Base-by-base conservation (phyloP, 1,284 basidiomycete species). In the Dichomitus squalens region DNA sequence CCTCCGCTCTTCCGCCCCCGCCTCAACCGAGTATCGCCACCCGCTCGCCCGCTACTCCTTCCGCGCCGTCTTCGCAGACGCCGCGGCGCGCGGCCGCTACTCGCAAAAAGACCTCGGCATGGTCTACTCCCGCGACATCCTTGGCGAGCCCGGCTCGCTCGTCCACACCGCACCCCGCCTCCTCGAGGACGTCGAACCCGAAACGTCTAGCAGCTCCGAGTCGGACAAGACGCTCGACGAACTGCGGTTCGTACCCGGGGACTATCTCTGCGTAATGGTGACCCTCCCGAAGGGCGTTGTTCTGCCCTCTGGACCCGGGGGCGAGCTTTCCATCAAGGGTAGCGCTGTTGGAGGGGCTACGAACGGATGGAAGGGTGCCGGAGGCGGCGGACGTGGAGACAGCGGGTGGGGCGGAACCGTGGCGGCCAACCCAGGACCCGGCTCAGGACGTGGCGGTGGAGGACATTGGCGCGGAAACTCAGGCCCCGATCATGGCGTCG, bases 11-110 rank as follows among this genome's bases (percentile, higher is more conserved):
- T 78, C 82, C 34, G 83, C 86, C 5, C 83, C 88, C 7, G 79
- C 79, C 49, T 76, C 84, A 33, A 72, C 82, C 20, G 89, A 91
- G 73, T 86, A 87, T 70, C 81, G 86, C 47, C 90, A 92, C 68
- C 88, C 90, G 2, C 83, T 90, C 39, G 88, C 88, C 0, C 84
- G 87, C 21, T 92, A 87, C 72, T 83, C 85, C 11, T 92, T 92
- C 78, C 82, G 86, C 34, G 84, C 88, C 4, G 81, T 92, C 38
- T 92, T 87, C 64, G 87, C 87, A 1, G 90, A 92, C 70, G 76
- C 86, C 8, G 77, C 80, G 6, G 83, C 82, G 66, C 85, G 86
- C 64, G 90, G 90, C 5, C 81, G 82, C 18, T 87, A 85, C 63
- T 73, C 85, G 0, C 81, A 83, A 68, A 91, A 91, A 73, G 90